phyloP scores from a whole-genome alignment of 2,329 filamentous ascomycete species.

The Didymella sp. region DNA sequence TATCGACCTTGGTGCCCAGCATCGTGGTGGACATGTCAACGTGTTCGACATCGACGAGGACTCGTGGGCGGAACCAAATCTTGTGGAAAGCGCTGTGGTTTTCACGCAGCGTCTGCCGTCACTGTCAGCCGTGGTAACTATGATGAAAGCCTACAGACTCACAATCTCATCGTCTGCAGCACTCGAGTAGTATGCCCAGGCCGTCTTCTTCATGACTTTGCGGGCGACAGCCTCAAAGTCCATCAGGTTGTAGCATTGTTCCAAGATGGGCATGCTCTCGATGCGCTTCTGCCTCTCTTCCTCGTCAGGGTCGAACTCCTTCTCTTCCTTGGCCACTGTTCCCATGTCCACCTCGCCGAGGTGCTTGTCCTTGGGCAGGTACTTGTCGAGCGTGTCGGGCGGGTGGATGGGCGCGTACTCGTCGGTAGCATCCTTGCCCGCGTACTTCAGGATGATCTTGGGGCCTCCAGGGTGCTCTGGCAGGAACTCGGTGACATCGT shows the following conservation, averaged over 20 bases:
- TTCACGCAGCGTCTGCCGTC: conserved; percentile 80
- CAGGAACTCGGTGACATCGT: conserved; percentile 71
- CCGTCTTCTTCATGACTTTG: conserved; percentile 90
- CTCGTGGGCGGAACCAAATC: conserved; percentile 91
- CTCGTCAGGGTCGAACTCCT: conserved; percentile 66
- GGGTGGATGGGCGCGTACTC: conserved; percentile 63
- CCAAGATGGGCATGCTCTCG: conserved; percentile 54
- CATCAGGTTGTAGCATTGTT: conserved; percentile 56
- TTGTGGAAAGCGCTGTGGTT: conserved; percentile 97
- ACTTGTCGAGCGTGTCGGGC: conserved; percentile 54
- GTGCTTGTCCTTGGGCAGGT: conserved; percentile 53
- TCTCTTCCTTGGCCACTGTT: conserved; percentile 45
- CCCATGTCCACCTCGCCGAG: conserved; percentile 50
- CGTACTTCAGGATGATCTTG: conserved; percentile 94
- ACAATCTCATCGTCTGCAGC: conserved; percentile 90
- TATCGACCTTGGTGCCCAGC: conserved; percentile 83
- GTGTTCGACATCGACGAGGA: conserved; percentile 88
- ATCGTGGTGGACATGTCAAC: conserved; percentile 90
- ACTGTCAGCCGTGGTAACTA: conserved; percentile 24
- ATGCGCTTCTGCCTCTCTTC: conserved; percentile 73
- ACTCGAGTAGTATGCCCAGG: conserved; percentile 97
- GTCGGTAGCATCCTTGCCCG: conserved; percentile 50
- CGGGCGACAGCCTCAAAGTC: conserved; percentile 96
- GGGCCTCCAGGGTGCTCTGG: conserved; percentile 70
- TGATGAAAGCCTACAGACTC: conserved; percentile 37